phyloP scores from a whole-genome alignment of 208 protist genomes.

The Tetramitus jugosus region DNA sequence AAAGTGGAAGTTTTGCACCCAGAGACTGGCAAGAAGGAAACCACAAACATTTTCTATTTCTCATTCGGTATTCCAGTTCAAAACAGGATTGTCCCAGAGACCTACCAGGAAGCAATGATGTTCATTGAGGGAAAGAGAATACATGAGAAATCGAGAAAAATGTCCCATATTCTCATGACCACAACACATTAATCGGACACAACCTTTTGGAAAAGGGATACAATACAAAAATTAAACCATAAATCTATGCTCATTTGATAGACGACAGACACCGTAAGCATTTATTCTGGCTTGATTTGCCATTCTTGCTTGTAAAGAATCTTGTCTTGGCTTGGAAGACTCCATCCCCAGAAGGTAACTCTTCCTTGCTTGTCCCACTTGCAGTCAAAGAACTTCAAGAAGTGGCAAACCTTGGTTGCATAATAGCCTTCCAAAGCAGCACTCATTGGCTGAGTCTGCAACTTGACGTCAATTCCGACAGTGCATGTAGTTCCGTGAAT shows the following conservation, averaged over 20 bases:
- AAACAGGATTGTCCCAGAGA: slow-evolving; percentile 3
- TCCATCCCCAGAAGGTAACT: slow-evolving; percentile 32
- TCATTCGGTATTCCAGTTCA: slow-evolving; percentile 16
- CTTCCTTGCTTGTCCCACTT: slow-evolving; percentile 28
- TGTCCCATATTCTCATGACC: too few relatives aligned
- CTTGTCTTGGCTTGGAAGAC: not conserved
- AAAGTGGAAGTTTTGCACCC: slow-evolving; percentile 29
- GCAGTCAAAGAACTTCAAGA: slow-evolving; percentile 39
- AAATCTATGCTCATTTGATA: too few relatives aligned
- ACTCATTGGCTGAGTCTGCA: slow-evolving; percentile 28
- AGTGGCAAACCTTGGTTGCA: slow-evolving; percentile 24
- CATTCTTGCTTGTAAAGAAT: slow-evolving; percentile 34
- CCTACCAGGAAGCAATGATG: not conserved
- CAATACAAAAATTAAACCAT: too few relatives aligned
- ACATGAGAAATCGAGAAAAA: too few relatives aligned
- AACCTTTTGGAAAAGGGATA: too few relatives aligned
- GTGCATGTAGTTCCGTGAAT: slow-evolving; percentile 35
- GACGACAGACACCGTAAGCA: too few relatives aligned
- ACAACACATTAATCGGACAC: too few relatives aligned
- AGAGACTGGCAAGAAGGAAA: not conserved
- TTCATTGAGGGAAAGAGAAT: slow-evolving; percentile 20
- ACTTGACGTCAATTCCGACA: slow-evolving; percentile 33
- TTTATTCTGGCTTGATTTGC: slow-evolving; percentile 25
- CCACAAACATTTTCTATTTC: slow-evolving; percentile 39
- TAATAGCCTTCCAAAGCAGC: slow-evolving; percentile 34